Evolutionary conservation across 1,139 yeast genomes (phyloP).

Genomic region (Meyerozyma guilliermondii): DNA sequence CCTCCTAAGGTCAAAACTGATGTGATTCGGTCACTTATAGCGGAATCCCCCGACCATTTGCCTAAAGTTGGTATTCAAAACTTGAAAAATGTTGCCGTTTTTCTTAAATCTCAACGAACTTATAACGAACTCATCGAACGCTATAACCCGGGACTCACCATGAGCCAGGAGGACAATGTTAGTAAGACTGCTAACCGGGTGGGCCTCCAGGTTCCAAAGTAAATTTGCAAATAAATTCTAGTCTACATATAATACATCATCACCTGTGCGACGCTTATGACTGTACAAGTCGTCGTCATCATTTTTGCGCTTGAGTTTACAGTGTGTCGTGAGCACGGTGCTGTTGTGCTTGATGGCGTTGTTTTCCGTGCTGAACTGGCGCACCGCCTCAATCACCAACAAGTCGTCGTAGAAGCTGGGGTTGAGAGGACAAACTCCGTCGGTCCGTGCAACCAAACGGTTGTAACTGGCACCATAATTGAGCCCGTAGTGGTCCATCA

Average conservation of each 20-base stretch:
- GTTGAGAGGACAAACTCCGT: slow-evolving; percentile 22
- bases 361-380: slow-evolving; percentile 36
- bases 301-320: slow-evolving; percentile 27
- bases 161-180: slow-evolving; percentile 75
- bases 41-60: not conserved
- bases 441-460: slow-evolving; percentile 13
- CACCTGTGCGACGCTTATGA: not conserved
- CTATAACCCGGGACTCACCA: slow-evolving; percentile 78
- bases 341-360: slow-evolving; percentile 24
- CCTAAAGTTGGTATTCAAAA: slow-evolving; percentile 17
- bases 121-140: slow-evolving; percentile 78
- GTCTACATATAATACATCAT: slow-evolving; percentile 1
- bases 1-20: not conserved
- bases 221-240: not conserved
- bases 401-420: slow-evolving; percentile 38
- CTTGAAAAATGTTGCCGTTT: slow-evolving; percentile 26
- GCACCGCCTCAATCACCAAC: slow-evolving; percentile 35
- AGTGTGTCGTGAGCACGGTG: slow-evolving; percentile 28
- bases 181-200: slow-evolving; percentile 78
- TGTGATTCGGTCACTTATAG: not conserved
- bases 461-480: slow-evolving; percentile 28
- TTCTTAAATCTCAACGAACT: slow-evolving; percentile 66
- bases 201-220: slow-evolving; percentile 34
- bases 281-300: slow-evolving; percentile 12
- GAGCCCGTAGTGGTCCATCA: slow-evolving; percentile 40